Evolutionary conservation across 2,329 filamentous ascomycete species (phyloP), one percentile per base, ranked within the genome.

Genomic region (Aureobasidium sp.): DNA sequence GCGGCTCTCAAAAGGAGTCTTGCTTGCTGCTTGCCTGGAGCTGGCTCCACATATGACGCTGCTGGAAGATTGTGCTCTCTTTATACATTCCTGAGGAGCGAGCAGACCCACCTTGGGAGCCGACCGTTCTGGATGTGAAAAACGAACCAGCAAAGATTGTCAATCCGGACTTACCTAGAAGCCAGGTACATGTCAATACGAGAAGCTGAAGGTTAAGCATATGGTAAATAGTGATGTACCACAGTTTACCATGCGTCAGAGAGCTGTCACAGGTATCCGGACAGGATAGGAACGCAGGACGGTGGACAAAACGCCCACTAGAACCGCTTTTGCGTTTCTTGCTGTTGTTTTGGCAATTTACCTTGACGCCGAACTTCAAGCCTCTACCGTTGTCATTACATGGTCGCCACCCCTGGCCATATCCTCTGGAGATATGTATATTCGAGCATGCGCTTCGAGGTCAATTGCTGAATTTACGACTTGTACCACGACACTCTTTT

Each of bases 311-410:
- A 40, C 48, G 48, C 27, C n/a, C 29, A 19, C 35, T 51, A 51
- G 37, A 51, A 40, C 48, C 48, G 48, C 48, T 51, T n/a, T 41
- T 40, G 37, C 48, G 48, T 39, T 50, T 48, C n/a, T 30, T 30
- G 45, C 45, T 50, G 45, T 51, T 51, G 37, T 51, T 51, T 41
- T 51, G 48, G 37, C 48, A 51, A 51, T 40, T 51, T 51, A 51
- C 48, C 37, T 41, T 17, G 48, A 51, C 48, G 48, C 48, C 48
- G 48, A 51, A 51, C 48, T 7, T 27, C 48, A 51, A 51, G 48
- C 35, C 48, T 51, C 37, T 51, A 41, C 35, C 48, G 48, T 51
- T 51, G 48, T 51, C 48, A 51, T 51, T 51, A 51, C 48, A 51
- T 27, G 19, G 48, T 51, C 19, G 48, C 35, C 48, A 51, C 48